These are phyloP conservation scores for Sporothrix dimorphospora DNA, from an alignment of 2,329 filamentous ascomycete genomes.

Conservation along the genomic window DNA sequence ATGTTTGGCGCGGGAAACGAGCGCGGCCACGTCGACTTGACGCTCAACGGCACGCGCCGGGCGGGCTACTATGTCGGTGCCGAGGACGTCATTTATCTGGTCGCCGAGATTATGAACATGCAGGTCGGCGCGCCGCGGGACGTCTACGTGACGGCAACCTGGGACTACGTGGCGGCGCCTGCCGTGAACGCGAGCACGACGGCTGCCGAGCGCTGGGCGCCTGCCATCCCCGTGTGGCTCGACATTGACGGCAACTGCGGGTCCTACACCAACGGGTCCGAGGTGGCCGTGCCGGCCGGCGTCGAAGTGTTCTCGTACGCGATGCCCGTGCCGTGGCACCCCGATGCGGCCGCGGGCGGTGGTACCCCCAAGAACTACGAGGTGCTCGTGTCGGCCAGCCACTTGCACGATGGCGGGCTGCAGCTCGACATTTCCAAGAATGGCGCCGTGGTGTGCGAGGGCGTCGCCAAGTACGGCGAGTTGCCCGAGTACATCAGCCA, in stretches of 20 bases:
- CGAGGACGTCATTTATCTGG: constrained; percentile 29
- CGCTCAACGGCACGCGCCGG: constrained; percentile 32
- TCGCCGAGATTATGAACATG: constrained; percentile 36
- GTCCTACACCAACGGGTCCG: constrained; percentile 23
- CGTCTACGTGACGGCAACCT: constrained; percentile 34
- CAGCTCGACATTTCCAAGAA: constrained; percentile 29
- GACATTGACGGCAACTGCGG: constrained; percentile 37
- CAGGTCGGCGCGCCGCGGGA: constrained; percentile 21
- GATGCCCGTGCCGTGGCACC: constrained; percentile 32
- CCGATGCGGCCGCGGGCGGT: neutral
- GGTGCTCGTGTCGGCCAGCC: constrained; percentile 25
- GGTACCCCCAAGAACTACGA: constrained; percentile 29
- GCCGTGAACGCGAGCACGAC: neutral
- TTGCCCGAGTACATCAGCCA: constrained; percentile 30
- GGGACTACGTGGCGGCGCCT: constrained; percentile 33
- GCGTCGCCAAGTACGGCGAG: constrained; percentile 33
- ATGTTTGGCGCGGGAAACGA: constrained; percentile 37
- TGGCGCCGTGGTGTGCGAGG: constrained; percentile 30
- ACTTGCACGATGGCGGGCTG: constrained; percentile 34
- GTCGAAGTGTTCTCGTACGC: constrained; percentile 26
- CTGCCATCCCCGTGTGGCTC: constrained; percentile 35
- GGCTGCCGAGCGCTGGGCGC: constrained; percentile 27
- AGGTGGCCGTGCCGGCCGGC: constrained; percentile 30
- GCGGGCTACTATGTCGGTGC: constrained; percentile 35
- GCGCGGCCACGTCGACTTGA: constrained; percentile 33